Base-by-base conservation (phyloP, 202 grass and related monocot genomes). In the Hordeum pubiflorum region DNA sequence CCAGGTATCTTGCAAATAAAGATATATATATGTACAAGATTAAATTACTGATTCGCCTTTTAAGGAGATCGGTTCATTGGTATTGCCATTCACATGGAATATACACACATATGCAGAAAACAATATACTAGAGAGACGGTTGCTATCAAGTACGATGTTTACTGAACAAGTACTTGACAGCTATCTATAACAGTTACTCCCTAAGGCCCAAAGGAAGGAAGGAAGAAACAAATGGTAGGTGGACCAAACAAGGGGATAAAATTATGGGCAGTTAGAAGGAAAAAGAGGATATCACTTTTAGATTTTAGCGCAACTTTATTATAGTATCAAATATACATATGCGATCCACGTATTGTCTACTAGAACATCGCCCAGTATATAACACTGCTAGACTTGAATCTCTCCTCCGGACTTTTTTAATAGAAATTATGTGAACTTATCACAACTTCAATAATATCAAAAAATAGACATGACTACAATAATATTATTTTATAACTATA, bases 111-210 rank as follows among this genome's bases (percentile, higher is more conserved):
- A 20, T 70, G 64, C 23, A 27, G 12, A 85, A 39, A 63, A 43
- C 3, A 56, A 57, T 77, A 72, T 77, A 72, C 18, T 33, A n/a
- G 62, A 24, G 29, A 50, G 15, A 31, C 10, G 3, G 15, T 27
- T 33, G 44, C 69, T 86, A 63, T 69, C 37, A 70, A 75, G 40
- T 34, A 79, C 33, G 29, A 72, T 38, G 11, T 72, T 78, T 29
- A 71, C 64, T 52, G 10, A 72, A 48, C 29, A 81, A 34, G 10
- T 6, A 63, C 17, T 11, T 0, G 15, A 31, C 23, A 48, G 52
- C 41, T 36, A 87, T 40, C 23, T 34, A 61, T 13, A 62, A 34
- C 14, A 13, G 58, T 4, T 62, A 20, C 34, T 10, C 55, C 32
- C 31, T 68, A 68, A 39, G 43, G 48, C 15, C 17, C n/a, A 18